Evolutionary conservation across 345 rosid species (phyloP), one percentile per base, ranked within the genome.

Genomic region (Bruguiera gymnorhiza): DNA sequence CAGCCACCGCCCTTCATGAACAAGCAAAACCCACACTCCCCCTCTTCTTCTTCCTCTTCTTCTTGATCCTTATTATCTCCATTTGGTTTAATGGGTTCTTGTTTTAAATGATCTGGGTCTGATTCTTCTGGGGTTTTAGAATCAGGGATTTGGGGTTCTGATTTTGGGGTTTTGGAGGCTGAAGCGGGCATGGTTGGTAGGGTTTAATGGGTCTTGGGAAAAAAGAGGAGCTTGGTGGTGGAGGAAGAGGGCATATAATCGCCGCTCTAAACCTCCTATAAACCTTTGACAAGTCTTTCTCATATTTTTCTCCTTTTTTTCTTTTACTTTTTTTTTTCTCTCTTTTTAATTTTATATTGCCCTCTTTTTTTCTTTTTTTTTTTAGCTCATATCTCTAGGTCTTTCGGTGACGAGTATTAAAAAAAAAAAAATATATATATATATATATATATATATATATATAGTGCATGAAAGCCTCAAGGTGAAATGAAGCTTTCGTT

Each of bases 1-100:
- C 98, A 94, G 2, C 95, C 92, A 15, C 98, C 96, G 21, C 82
- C 96, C 74, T 91, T 91, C 95, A 94, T 94, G 77, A 80, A 94
- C 85, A 91, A 60, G 76, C 96, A 92, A 53, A 92, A 92, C 68
- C 92, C 91, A 57, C 97, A 92, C 72, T 89, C 94, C 54, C 86
- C 90, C 75, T 84, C 91, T 48, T 86, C 96, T 29, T 85, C 91
- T 4, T 73, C 88, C 0, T 70, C 89, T 15, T 50, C 82, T 11
- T 31, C 75, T 32, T 66, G 67, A 29, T 63, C 71, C 31, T 50
- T 76, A 26, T 63, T 54, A 6, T 54, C 63, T 2, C 4, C 26
- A 54, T 54, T 54, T 24, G 1, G 24, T 54, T 54, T 23, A 6
- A 54, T 54, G 58, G 59, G 24, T 43, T 43, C 5, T 21, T 55